phyloP scores from a whole-genome alignment of 169 alveolate genomes.

The Plasmodium knowlesi region DNA sequence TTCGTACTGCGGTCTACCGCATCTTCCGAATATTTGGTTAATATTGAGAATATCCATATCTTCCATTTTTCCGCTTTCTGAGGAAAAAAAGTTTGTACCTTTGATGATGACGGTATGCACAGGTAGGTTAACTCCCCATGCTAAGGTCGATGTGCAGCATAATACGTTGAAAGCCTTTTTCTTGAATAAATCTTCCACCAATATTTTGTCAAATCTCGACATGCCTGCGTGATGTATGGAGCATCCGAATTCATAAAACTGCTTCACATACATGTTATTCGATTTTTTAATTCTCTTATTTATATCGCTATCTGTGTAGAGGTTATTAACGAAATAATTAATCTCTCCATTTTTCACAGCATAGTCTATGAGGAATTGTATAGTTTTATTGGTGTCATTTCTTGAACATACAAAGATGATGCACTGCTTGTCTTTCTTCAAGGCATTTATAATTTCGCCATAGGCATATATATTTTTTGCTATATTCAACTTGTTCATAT shows the following conservation, averaged over 20 bases:
- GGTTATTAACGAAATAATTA: conserved; percentile 16
- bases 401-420: conserved; percentile 84
- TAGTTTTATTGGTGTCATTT: conserved; percentile 97
- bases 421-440: conserved; percentile 83
- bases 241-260: conserved; percentile 95
- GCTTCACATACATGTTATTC: conserved; percentile 52
- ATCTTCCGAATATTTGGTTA: conserved; percentile 99
- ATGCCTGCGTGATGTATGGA: conserved; percentile 99
- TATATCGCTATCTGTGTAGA: conserved; percentile 70
- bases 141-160: conserved; percentile 99
- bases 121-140: conserved; percentile 99
- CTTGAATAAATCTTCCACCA: conserved; percentile 97
- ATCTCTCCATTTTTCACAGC: conserved; percentile 45
- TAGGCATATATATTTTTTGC: conserved; percentile 89
- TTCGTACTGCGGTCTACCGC: conserved; percentile 99
- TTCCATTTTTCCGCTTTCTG: conserved; percentile 97
- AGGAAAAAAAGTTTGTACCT: conserved; percentile 98
- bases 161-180: conserved; percentile 95
- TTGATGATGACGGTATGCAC: conserved; percentile 99
- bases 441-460: conserved; percentile 75
- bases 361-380: conserved; percentile 83
- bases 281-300: conserved; percentile 61
- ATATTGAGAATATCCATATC: conserved; percentile 98
- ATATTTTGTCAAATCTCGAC: conserved; percentile 94
- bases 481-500: conserved; percentile 90